Evolutionary conservation across 768 basidiomycete genomes (phyloP).

Genomic region (Cyclocybe cylindracea): DNA sequence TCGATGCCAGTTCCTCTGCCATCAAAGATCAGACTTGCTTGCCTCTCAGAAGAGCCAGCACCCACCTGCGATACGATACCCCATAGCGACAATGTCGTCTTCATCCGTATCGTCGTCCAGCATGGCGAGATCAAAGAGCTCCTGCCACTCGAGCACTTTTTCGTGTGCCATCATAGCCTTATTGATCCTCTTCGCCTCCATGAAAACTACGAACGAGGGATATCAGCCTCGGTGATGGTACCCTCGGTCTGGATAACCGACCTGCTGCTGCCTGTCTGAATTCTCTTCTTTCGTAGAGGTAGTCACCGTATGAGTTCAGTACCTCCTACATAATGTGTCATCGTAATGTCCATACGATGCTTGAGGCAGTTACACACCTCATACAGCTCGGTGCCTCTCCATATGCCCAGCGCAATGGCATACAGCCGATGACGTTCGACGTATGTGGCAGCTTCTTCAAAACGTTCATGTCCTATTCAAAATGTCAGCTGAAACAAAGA

Average conservation of each 20-base stretch:
- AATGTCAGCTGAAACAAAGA: not conserved
- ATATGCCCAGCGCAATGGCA: conserved; percentile 71
- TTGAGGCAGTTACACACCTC: conserved; percentile 42
- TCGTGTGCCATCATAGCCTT: conserved; percentile 91
- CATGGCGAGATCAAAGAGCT: conserved; percentile 80
- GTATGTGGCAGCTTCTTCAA: conserved; percentile 81
- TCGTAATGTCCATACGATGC: not conserved
- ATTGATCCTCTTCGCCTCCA: conserved; percentile 56
- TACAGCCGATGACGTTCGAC: conserved; percentile 79
- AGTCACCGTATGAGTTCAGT: conserved; percentile 78
- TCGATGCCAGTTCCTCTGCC: conserved; percentile 78
- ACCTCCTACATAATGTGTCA: conserved; percentile 48
- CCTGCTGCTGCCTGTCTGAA: conserved; percentile 84
- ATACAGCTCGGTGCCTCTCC: conserved; percentile 65
- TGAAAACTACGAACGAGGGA: conserved; percentile 59
- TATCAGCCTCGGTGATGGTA: not conserved
- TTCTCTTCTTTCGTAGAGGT: conserved; percentile 83
- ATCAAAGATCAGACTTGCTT: not conserved
- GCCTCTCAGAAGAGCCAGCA: conserved; percentile 5
- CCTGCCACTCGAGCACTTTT: conserved; percentile 86
- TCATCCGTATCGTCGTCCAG: conserved; percentile 41
- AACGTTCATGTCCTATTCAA: conserved; percentile 59
- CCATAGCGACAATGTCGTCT: conserved; percentile 65
- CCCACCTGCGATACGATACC: conserved; percentile 80
- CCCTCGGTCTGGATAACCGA: conserved; percentile 28